Evolutionary conservation across 75 land plant genomes (phyloP).

Genomic region (Sequoiadendron giganteum): DNA sequence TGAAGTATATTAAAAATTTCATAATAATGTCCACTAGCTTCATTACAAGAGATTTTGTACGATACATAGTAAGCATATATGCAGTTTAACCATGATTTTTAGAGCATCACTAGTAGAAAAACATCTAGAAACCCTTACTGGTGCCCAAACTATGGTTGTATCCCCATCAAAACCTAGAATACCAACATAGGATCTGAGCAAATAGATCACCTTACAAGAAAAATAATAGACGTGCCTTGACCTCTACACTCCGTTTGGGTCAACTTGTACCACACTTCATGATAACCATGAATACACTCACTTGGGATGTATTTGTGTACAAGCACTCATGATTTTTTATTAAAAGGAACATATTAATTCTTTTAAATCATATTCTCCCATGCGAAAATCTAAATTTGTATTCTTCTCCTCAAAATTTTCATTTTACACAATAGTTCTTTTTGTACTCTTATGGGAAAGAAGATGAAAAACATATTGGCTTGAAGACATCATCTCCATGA

Average conservation of each 20-base stretch:
- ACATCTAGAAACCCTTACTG: no score
- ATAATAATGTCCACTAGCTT: not conserved
- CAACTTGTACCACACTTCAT: not conserved
- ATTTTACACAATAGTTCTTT: no score
- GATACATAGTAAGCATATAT: not conserved
- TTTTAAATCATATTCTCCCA: no score
- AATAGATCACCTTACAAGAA: not conserved
- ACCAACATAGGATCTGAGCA: not conserved
- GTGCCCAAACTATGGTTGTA: not conserved
- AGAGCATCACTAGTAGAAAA: not conserved
- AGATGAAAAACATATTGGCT: no score
- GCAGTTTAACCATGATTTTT: not conserved
- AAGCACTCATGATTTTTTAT: no score
- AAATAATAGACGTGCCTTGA: not conserved
- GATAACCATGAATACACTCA: no score
- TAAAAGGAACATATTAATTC: no score
- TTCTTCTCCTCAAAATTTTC: no score
- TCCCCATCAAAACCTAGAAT: not conserved
- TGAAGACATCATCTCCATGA: no score
- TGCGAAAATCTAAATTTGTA: no score
- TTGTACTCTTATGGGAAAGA: no score
- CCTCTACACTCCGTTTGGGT: not conserved
- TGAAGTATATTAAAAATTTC: not conserved
- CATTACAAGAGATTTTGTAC: not conserved
- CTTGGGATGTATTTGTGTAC: no score